Base-by-base conservation (phyloP, 345 rosid genomes). In the Eucalyptus brandiana region DNA sequence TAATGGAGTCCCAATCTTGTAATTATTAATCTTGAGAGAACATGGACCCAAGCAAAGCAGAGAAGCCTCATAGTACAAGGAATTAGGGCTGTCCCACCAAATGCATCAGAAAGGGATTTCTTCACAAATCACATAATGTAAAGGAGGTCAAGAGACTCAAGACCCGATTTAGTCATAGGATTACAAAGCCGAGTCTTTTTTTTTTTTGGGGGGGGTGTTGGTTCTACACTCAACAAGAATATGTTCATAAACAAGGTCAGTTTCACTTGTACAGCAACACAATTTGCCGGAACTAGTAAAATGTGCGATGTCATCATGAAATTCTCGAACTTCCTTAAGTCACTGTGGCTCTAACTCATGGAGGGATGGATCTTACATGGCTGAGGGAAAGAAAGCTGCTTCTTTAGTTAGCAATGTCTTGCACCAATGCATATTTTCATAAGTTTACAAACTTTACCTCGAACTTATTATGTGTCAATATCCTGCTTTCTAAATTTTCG, bases 201-300 rank as follows among this genome's bases (percentile, higher is more conserved):
- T 17, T 19, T 14, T 37, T 4, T 5, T 4, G 21, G 8, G 34
- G 16, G 37, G 16, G 0, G 6, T 0, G n/a, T n/a, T n/a, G 8
- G 40, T 67, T 67, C 80, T 67, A 32, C 80, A 67, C 80, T 67
- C 80, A 67, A 32, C 80, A 67, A 67, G 76, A 67, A 67, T n/a
- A n/a, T n/a, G 76, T 67, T n/a, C 1, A 3, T 37, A n/a, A 15
- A 67, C 76, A 67, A 32, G 80, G 26, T 19, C 26, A 72, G 44
- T 72, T 69, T 72, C 26, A 37, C 81, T 34, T 19, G 26, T 34
- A 72, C 44, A 34, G 44, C 44, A 34, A 37, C 81, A 72, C 24
- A 72, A 72, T 34, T 72, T 18, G 81, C 44, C 1, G 7, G 44
- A 72, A 72, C 44, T 72, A 34, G 81, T 44, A 72, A 72, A 34